phyloP scores from a whole-genome alignment of 1,284 basidiomycete species.

The Leccinum angustisporum region DNA sequence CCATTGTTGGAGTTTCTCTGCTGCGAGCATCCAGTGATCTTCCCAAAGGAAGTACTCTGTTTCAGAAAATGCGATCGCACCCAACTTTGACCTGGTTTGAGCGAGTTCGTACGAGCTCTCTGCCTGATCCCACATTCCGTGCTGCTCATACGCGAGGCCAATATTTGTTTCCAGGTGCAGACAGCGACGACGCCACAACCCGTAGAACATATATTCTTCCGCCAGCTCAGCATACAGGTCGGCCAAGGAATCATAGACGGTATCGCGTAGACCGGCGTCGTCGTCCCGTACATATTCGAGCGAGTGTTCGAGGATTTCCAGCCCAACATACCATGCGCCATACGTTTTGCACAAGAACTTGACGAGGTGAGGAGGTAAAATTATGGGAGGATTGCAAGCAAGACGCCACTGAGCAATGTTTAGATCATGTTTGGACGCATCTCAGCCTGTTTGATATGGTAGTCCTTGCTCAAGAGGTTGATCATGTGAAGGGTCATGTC shows the following conservation, averaged over 20 bases:
- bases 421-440: constrained; percentile 95
- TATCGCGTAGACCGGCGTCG: constrained; percentile 80
- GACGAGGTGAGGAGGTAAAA: constrained; percentile 90
- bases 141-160: constrained; percentile 93
- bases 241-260: constrained; percentile 87
- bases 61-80: constrained; percentile 89
- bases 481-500: constrained; percentile 92
- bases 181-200: constrained; percentile 89
- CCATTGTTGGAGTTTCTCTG: constrained; percentile 98
- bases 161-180: constrained; percentile 91
- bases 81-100: constrained; percentile 83
- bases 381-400: constrained; percentile 83
- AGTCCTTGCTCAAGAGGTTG: constrained; percentile 89
- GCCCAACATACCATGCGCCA: constrained; percentile 90
- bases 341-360: constrained; percentile 98
- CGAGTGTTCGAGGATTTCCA: constrained; percentile 87
- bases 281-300: constrained; percentile 78
- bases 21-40: constrained; percentile 97
- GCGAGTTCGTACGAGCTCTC: constrained; percentile 89
- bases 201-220: constrained; percentile 98
- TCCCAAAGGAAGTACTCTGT: constrained; percentile 98
- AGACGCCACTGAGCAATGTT: constrained; percentile 86
- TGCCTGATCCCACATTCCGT: constrained; percentile 96
- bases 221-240: constrained; percentile 95
- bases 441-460: constrained; percentile 87